Base-by-base conservation (phyloP, 2,329 filamentous ascomycete species). In the Setomelanomma holmii region DNA sequence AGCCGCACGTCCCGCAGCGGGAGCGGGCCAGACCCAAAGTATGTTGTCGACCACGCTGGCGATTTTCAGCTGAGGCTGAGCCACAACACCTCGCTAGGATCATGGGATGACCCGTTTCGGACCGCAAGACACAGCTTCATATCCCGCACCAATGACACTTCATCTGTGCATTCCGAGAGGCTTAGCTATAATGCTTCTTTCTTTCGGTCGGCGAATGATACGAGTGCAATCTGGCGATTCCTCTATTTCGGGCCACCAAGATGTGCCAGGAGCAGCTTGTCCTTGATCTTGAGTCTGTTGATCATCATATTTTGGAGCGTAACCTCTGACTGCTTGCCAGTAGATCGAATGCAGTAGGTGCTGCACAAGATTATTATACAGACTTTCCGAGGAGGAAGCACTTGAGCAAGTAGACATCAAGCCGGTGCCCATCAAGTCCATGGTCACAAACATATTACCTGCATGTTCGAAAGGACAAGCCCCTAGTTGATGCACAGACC, bases 61-160 rank as follows among this genome's bases (percentile, higher is more conserved):
- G 22, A 22, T 33, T 16, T 23, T 27, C 40, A 42, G 40, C 40
- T 42, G 40, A 42, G 23, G 40, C 40, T 42, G 22, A 42, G 40
- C 23, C 22, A 30, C 22, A 27, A 17, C 4, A 19, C 12, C 23
- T n/a, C 40, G n/a, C 23, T 17, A 27, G 20, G 40, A 5, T 16
- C 40, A 22, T 42, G 5, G 6, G n/a, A 3, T 42, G 40, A 17
- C 40, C 40, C 40, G 22, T 24, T 30, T 17, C 16, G 40, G 40
- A 20, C 23, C 22, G 16, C 20, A 22, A 3, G 20, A 22, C 22
- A 16, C 22, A 30, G 5, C 10, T 30, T 8, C 27, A 6, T 14
- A 30, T n/a, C 20, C 24, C 20, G 6, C 39, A 4, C 39, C 39
- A 40, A 40, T 40, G 39, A 23, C 21, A 22, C 4, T 12, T 11